phyloP scores from a whole-genome alignment of 768 basidiomycete genomes.

The Brasilioporus rufonigricans region DNA sequence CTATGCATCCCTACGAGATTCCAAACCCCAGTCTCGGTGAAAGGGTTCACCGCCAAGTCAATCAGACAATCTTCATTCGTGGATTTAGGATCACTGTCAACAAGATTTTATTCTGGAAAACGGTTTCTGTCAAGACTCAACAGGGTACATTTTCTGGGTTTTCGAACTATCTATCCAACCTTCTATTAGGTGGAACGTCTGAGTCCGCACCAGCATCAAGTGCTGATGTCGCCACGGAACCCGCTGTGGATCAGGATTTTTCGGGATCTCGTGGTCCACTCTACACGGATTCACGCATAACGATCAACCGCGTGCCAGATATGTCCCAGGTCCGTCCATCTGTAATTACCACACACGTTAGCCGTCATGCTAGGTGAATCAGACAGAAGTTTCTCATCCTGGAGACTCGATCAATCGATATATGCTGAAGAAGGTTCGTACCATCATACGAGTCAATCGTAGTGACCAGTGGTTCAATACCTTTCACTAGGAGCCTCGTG shows the following conservation, averaged over 20 bases:
- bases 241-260: too few species aligned
- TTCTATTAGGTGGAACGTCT: neutral
- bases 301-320: neutral
- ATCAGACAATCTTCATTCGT: too few species aligned
- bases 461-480: neutral
- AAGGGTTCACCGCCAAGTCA: neutral
- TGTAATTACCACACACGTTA: too few species aligned
- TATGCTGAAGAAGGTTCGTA: neutral
- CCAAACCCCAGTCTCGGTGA: neutral
- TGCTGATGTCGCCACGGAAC: too few species aligned
- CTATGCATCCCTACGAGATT: neutral
- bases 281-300: neutral
- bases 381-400: neutral
- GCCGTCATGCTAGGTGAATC: neutral
- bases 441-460: too few species aligned
- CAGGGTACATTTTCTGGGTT: neutral
- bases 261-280: too few species aligned
- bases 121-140: too few species aligned
- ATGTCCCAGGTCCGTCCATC: neutral
- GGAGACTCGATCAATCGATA: neutral
- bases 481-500: neutral
- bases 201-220: neutral
- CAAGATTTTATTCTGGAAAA: neutral
- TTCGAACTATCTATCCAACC: neutral
- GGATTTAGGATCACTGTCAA: too few species aligned